phyloP scores from a whole-genome alignment of 179 eudicot species.

The Pouteria campechiana region DNA sequence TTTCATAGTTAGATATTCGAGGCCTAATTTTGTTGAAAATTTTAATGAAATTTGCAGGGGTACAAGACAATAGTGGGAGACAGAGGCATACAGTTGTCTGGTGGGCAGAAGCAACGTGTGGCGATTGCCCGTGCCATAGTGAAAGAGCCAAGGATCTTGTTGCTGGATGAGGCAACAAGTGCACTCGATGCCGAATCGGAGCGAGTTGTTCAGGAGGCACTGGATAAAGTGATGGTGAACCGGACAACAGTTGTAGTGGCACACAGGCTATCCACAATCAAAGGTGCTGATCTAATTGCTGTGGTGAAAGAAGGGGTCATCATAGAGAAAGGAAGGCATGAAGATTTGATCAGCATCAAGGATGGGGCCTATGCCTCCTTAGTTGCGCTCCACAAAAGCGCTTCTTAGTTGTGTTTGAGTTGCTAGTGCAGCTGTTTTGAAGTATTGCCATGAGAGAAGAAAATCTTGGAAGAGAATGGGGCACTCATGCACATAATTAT shows the following conservation, averaged over 20 bases:
- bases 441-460: too few relatives aligned
- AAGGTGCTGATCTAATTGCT: conserved; percentile 27
- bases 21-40: background rate
- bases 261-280: conserved; percentile 35
- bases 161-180: conserved; percentile 50
- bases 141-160: conserved; percentile 32
- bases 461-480: too few relatives aligned
- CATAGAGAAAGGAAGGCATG: conserved; percentile 43
- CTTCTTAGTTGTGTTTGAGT: background rate
- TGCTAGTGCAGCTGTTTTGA: too few relatives aligned
- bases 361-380: conserved; percentile 37
- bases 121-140: conserved; percentile 47
- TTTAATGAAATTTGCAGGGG: conserved; percentile 17
- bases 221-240: conserved; percentile 33
- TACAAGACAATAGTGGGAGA: conserved; percentile 42
- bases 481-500: too few relatives aligned
- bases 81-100: conserved; percentile 38
- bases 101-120: conserved; percentile 45
- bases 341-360: conserved; percentile 17
- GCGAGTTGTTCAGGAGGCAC: conserved; percentile 38
- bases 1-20: background rate
- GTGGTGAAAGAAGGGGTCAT: conserved; percentile 34
- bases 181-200: conserved; percentile 44
- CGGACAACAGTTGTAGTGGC: conserved; percentile 43
- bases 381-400: conserved; percentile 21